A percentile compares a stretch with the other conserved stretches of the same genome.
These are phyloP conservation scores for Carpinus fangiana DNA, from an alignment of 306 rosid species.

Conservation along the genomic window DNA sequence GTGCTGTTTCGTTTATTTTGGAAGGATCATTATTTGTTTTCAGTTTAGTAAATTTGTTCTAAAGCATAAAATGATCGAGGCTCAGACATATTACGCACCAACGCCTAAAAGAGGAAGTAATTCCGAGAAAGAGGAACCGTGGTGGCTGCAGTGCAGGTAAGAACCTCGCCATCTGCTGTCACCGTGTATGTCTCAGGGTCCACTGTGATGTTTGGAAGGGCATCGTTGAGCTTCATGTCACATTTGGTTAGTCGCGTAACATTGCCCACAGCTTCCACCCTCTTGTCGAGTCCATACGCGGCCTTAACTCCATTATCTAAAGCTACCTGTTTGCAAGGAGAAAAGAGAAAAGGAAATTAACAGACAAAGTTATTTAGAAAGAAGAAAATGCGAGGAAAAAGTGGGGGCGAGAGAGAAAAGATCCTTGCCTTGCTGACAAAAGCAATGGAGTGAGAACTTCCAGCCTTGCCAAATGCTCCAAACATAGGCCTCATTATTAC, in stretches of 20 bases:
- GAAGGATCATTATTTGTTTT: not conserved
- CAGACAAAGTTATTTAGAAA: not conserved
- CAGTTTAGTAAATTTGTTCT: not conserved
- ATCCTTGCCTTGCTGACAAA: slow-evolving; percentile 87
- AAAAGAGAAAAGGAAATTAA: not conserved
- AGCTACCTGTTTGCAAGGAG: slow-evolving; percentile 57
- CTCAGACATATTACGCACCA: not conserved
- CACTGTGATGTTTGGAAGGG: slow-evolving; percentile 78
- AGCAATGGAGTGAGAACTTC: slow-evolving; percentile 70
- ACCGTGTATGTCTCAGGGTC: slow-evolving; percentile 85
- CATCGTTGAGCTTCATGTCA: slow-evolving; percentile 82
- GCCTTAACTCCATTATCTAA: slow-evolving; percentile 49
- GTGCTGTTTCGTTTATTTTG: not conserved
- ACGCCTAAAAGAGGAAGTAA: slow-evolving; percentile 72
- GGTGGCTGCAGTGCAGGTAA: slow-evolving; percentile 61
- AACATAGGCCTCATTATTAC: slow-evolving; percentile 91
- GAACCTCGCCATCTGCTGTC: slow-evolving; percentile 72
- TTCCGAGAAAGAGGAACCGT: slow-evolving; percentile 76
- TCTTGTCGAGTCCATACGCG: slow-evolving; percentile 65
- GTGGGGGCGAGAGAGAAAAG: slow-evolving; percentile 24
- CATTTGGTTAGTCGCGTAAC: slow-evolving; percentile 72
- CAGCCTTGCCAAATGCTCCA: slow-evolving; percentile 89
- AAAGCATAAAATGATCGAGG: not conserved
- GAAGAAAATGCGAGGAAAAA: slow-evolving; percentile 2
- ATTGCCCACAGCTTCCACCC: slow-evolving; percentile 65